phyloP scores from a whole-genome alignment of 1,284 basidiomycete genomes.

The Jaminaea rosea region DNA sequence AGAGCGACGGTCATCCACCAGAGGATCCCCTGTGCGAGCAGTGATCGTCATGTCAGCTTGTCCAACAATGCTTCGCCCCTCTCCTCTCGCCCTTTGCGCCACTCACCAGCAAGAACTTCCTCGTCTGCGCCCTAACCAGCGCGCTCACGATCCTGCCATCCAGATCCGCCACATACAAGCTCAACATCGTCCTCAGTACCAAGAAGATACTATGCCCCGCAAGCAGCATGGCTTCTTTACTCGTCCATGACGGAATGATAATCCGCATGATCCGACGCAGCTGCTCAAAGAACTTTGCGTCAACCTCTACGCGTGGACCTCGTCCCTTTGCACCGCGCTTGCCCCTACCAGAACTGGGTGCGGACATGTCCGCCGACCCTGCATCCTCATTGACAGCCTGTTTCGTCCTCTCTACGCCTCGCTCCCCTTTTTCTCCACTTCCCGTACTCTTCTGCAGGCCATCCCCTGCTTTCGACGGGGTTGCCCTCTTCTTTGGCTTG shows the following conservation, averaged over 20 bases:
- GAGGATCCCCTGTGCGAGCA: conserved; percentile 75
- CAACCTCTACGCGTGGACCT: conserved; percentile 57
- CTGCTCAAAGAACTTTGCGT: conserved; percentile 78
- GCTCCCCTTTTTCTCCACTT: conserved; percentile 8
- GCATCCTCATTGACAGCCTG: conserved; percentile 14
- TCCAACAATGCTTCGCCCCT: too few relatives aligned
- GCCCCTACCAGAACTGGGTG: conserved; percentile 17
- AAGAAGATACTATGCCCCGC: conserved; percentile 79
- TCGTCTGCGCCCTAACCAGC: conserved; percentile 75
- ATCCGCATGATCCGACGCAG: conserved; percentile 71
- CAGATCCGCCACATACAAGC: conserved; percentile 86
- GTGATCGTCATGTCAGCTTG: too few relatives aligned
- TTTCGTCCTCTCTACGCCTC: conserved; percentile 2
- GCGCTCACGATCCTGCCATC: conserved; percentile 88
- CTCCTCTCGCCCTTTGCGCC: too few relatives aligned
- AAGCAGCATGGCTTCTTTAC: conserved; percentile 77
- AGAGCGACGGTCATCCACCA: conserved; percentile 89
- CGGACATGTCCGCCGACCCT: conserved; percentile 4
- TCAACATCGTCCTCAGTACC: conserved; percentile 78
- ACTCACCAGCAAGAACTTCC: conserved; percentile 67
- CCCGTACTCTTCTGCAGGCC: conserved; percentile 6
- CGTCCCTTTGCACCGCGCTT: conserved; percentile 17
- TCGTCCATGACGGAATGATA: conserved; percentile 74
- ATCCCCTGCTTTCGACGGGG: neutral
- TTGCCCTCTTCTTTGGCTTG: conserved; percentile 21